Evolutionary conservation across 1,284 basidiomycete genomes (phyloP).

Genomic region (Apiotrichum montevideense): DNA sequence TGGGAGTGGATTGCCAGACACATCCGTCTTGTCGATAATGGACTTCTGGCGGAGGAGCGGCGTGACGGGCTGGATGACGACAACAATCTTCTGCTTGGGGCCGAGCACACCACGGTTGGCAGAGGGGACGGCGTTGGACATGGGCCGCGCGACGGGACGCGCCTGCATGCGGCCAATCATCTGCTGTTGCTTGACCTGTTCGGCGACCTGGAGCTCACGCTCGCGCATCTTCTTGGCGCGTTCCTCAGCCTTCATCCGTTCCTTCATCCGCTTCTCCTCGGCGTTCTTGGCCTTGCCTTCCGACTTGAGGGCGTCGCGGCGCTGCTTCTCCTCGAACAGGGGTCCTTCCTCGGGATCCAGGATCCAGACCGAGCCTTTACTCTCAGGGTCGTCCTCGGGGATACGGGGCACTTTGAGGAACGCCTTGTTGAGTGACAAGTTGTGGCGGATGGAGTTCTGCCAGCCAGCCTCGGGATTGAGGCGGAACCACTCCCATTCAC

Average conservation of each 20-base stretch:
- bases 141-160: slow-evolving; percentile 15
- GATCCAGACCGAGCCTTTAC: slow-evolving; percentile 82
- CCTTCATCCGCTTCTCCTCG: slow-evolving; percentile 36
- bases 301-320: slow-evolving; percentile 36
- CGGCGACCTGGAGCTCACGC: slow-evolving; percentile 15
- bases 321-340: slow-evolving; percentile 45
- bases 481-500: slow-evolving; percentile 81
- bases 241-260: slow-evolving; percentile 36
- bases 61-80: slow-evolving; percentile 38
- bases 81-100: slow-evolving; percentile 37
- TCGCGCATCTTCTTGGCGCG: slow-evolving; percentile 32
- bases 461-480: slow-evolving; percentile 71
- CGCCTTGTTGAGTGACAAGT: slow-evolving; percentile 77
- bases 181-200: slow-evolving; percentile 18
- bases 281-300: slow-evolving; percentile 45
- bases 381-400: slow-evolving; percentile 70
- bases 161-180: slow-evolving; percentile 11
- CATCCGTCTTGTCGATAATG: slow-evolving; percentile 36
- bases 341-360: slow-evolving; percentile 60
- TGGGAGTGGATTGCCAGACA: slow-evolving; percentile 33
- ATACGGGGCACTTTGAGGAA: slow-evolving; percentile 79
- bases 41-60: slow-evolving; percentile 34
- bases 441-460: slow-evolving; percentile 93
- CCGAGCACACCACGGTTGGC: slow-evolving; percentile 29
- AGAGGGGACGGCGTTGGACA: slow-evolving; percentile 14